Percentiles rank a stretch among this genome's conserved stretches.
Conservation (phyloP, 768 basidiomycete species). For the Pulveroboletus frians region DNA sequence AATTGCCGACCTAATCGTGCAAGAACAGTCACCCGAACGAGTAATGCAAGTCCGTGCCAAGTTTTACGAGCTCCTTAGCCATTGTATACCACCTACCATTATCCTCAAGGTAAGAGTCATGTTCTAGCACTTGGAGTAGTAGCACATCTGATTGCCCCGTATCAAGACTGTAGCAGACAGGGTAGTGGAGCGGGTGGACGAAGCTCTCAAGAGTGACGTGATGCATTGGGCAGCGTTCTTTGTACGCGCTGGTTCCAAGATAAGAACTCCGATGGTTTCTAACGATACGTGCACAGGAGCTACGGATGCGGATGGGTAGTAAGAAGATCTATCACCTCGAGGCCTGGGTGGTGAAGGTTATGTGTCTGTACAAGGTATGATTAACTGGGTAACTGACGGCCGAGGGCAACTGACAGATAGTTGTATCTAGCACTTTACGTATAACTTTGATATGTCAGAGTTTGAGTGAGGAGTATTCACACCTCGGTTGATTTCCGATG, state of each 20-base stretch:
- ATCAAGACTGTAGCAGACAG: slow-evolving; percentile 86
- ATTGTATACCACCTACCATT: slow-evolving; percentile 93
- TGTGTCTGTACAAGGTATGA: slow-evolving; percentile 80
- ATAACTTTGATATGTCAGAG: slow-evolving; percentile 32
- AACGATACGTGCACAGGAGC: slow-evolving; percentile 52
- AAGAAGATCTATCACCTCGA: slow-evolving; percentile 97
- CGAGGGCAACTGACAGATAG: background rate
- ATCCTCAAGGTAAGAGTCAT: slow-evolving; percentile 70
- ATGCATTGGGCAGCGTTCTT: slow-evolving; percentile 99
- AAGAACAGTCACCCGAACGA: slow-evolving; percentile 82
- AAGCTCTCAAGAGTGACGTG: slow-evolving; percentile 84
- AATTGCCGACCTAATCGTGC: slow-evolving; percentile 83
- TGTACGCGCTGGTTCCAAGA: slow-evolving; percentile 41
- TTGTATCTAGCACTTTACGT: slow-evolving; percentile 26
- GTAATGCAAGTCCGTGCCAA: slow-evolving; percentile 91
- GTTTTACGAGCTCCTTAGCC: slow-evolving; percentile 91
- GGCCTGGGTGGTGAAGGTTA: slow-evolving; percentile 95
- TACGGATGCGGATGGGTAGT: slow-evolving; percentile 89
- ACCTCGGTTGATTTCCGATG: background rate
- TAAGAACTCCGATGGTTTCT: background rate
- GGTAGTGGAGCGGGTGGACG: slow-evolving; percentile 84
- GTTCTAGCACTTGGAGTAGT: background rate
- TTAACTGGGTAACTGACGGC: background rate
- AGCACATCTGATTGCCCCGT: slow-evolving; percentile 2
- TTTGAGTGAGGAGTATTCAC: slow-evolving; percentile 22